These are phyloP conservation scores for Aspergillus diversus DNA, from an alignment of 495 filamentous ascomycete species.

Conservation along the genomic window DNA sequence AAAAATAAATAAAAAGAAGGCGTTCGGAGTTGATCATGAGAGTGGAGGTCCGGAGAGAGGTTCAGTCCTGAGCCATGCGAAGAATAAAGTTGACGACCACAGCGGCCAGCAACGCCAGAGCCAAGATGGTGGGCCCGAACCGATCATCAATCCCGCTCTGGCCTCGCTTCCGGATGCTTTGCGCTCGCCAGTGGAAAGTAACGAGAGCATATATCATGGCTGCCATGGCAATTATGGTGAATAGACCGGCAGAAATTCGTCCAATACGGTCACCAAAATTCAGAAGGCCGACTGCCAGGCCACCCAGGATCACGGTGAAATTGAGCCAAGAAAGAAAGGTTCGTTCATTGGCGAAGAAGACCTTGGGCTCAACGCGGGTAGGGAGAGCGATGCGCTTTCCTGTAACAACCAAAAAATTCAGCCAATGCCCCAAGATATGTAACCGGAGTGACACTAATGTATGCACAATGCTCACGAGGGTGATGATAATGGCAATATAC, in stretches of 20 bases:
- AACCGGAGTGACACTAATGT: neutral
- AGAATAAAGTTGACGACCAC: slow-evolving; percentile 94
- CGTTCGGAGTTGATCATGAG: neutral
- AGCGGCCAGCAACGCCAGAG: slow-evolving; percentile 79
- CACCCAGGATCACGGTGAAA: slow-evolving; percentile 97
- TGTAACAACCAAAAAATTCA: slow-evolving; percentile 30
- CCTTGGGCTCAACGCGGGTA: slow-evolving; percentile 97
- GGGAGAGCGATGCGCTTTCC: slow-evolving; percentile 98
- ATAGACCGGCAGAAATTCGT: slow-evolving; percentile 87
- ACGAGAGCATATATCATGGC: slow-evolving; percentile 94
- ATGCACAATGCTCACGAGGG: neutral
- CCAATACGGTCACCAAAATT: slow-evolving; percentile 97
- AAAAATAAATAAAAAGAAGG: slow-evolving; percentile 7
- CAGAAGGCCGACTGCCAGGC: slow-evolving; percentile 90
- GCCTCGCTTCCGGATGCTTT: slow-evolving; percentile 85
- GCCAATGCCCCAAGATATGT: neutral
- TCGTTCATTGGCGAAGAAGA: slow-evolving; percentile 99
- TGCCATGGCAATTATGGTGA: slow-evolving; percentile 92
- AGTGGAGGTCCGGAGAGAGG: slow-evolving; percentile 9
- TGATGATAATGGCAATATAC: slow-evolving; percentile 13
- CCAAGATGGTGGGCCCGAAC: slow-evolving; percentile 87
- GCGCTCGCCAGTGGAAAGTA: slow-evolving; percentile 96
- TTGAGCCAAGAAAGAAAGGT: slow-evolving; percentile 99
- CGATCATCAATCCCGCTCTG: slow-evolving; percentile 96
- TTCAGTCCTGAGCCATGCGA: slow-evolving; percentile 62